Percentiles rank a stretch among this genome's conserved stretches.
Evolutionary conservation across 148 eudicot species (phyloP).

Genomic region (Camellia japonica): DNA sequence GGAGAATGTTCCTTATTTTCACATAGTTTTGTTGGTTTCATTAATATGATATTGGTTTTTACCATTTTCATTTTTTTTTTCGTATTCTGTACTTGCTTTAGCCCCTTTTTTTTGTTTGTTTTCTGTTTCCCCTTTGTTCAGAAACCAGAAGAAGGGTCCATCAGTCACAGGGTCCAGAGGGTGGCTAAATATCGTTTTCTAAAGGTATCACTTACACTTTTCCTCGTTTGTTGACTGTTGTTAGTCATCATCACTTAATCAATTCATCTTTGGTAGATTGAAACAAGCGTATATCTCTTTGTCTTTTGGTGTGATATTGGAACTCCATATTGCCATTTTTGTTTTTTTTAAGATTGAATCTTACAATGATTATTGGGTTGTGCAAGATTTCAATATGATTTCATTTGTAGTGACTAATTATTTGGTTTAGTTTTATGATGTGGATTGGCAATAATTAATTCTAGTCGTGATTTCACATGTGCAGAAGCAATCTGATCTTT

Average conservation of each 20-base stretch:
- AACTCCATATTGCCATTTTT: background rate
- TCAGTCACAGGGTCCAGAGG: constrained; percentile 89
- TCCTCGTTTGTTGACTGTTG: background rate
- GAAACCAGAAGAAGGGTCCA: constrained; percentile 99
- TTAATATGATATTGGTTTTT: too few relatives aligned
- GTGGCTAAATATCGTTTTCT: constrained; percentile 95
- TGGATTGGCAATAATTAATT: background rate
- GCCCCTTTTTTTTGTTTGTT: too few relatives aligned
- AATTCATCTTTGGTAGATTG: background rate
- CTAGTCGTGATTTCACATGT: constrained; percentile 17
- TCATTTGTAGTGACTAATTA: background rate
- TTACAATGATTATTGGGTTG: too few relatives aligned
- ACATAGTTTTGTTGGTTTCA: too few relatives aligned
- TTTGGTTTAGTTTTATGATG: background rate
- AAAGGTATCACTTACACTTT: constrained; percentile 47
- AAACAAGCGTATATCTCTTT: too few relatives aligned
- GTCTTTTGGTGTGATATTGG: too few relatives aligned
- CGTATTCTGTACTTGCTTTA: too few relatives aligned
- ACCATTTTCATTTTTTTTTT: too few relatives aligned
- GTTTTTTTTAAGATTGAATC: background rate
- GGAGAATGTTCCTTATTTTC: background rate
- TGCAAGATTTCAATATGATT: background rate
- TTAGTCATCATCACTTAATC: background rate
- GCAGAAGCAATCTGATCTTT: constrained; percentile 97
- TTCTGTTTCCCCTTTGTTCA: constrained; percentile 20